Evolutionary conservation across 1,284 basidiomycete species (phyloP).

Genomic region (Tylopilus sp.): DNA sequence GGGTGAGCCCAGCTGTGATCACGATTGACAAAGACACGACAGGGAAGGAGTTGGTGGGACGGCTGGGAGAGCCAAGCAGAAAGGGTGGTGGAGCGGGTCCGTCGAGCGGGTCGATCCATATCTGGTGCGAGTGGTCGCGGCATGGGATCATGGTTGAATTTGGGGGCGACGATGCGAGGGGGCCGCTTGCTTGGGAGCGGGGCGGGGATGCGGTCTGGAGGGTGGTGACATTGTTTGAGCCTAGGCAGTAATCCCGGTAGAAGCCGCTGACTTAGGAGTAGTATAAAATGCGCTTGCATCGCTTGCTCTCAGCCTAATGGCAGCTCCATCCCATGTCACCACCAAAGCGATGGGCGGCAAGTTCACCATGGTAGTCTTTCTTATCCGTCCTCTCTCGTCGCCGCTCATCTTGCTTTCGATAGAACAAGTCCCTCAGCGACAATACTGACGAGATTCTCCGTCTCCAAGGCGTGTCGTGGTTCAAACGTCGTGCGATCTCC

Average conservation of each 20-base stretch:
- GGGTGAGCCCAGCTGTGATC: constrained; percentile 42
- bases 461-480: constrained; percentile 50
- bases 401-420: constrained; percentile 2
- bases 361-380: constrained; percentile 38
- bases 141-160: constrained; percentile 82
- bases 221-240: constrained; percentile 62
- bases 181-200: constrained; percentile 80
- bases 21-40: constrained; percentile 49
- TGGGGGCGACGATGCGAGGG: constrained; percentile 69
- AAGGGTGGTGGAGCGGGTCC: constrained; percentile 85
- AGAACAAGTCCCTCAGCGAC: constrained; percentile 41
- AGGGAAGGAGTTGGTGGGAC: constrained; percentile 72
- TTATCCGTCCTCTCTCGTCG: neutral
- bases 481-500: constrained; percentile 42
- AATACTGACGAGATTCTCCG: constrained; percentile 44
- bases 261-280: neutral
- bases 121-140: constrained; percentile 88
- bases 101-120: constrained; percentile 77
- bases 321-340: constrained; percentile 45
- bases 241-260: constrained; percentile 15
- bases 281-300: neutral
- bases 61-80: constrained; percentile 77
- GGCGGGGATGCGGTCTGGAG: constrained; percentile 78
- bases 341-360: constrained; percentile 43
- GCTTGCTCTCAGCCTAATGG: constrained; percentile 37